phyloP scores from a whole-genome alignment of 2,329 filamentous ascomycete species.

The Diaporthe velutina region DNA sequence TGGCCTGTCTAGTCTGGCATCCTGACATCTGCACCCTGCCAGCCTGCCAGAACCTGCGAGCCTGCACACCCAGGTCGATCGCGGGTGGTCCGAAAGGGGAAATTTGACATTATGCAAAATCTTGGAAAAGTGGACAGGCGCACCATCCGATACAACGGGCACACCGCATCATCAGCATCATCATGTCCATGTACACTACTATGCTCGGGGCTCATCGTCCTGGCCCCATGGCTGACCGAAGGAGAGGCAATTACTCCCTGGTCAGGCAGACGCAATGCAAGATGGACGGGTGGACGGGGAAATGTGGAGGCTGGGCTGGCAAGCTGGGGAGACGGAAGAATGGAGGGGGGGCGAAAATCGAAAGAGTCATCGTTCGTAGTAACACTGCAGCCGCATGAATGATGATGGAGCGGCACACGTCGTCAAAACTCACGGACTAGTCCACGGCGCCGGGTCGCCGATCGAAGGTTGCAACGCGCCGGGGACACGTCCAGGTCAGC shows the following conservation, averaged over 20 bases:
- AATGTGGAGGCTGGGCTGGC: constrained; percentile 28
- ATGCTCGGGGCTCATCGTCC: background rate
- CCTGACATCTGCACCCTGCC: background rate
- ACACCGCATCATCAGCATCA: constrained; percentile 27
- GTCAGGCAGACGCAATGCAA: constrained; percentile 11
- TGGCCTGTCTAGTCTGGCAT: background rate
- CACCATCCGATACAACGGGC: constrained; percentile 23
- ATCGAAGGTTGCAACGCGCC: constrained; percentile 36
- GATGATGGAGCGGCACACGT: constrained; percentile 29
- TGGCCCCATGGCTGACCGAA: constrained; percentile 3
- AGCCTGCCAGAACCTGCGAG: background rate
- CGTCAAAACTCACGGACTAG: constrained; percentile 17
- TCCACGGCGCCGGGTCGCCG: constrained; percentile 31
- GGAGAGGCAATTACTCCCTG: background rate
- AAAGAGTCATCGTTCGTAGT: constrained; percentile 18
- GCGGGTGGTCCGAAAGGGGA: constrained; percentile 18
- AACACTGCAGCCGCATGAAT: constrained; percentile 29
- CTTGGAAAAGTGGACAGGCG: constrained; percentile 30
- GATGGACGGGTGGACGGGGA: background rate
- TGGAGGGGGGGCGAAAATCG: background rate
- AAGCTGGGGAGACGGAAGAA: background rate
- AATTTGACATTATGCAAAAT: constrained; percentile 28
- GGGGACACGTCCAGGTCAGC: constrained; percentile 33
- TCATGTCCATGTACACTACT: background rate
- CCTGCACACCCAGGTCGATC: constrained; percentile 1